phyloP scores from a whole-genome alignment of 768 basidiomycete species.

The Arthromyces matolae region DNA sequence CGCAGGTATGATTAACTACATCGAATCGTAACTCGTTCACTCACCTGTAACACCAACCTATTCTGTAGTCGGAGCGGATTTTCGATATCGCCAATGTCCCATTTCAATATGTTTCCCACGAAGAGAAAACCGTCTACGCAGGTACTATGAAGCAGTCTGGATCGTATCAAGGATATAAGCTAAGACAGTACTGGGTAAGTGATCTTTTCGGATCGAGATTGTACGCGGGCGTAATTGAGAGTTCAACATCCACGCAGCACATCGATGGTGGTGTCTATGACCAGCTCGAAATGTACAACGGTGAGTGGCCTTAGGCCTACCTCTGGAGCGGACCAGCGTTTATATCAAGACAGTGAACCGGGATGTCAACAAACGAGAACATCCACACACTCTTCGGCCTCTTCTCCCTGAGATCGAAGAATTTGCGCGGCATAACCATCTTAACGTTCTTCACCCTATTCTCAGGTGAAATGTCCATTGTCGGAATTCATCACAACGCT shows the following conservation, averaged over 20 bases:
- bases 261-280: constrained; percentile 60
- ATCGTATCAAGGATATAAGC: constrained; percentile 53
- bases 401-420: constrained; percentile 32
- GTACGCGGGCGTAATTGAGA: neutral
- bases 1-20: constrained; percentile 28
- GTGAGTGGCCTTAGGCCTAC: constrained; percentile 38
- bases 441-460: constrained; percentile 34
- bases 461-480: constrained; percentile 23
- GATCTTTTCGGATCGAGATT: neutral
- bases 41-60: neutral
- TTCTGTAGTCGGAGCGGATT: constrained; percentile 41
- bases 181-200: constrained; percentile 46
- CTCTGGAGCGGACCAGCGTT: too few species aligned
- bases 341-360: constrained; percentile 32
- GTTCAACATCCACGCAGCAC: constrained; percentile 34
- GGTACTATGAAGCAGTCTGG: constrained; percentile 40
- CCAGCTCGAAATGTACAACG: constrained; percentile 60
- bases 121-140: constrained; percentile 39
- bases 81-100: constrained; percentile 46
- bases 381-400: constrained; percentile 33
- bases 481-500: too few species aligned
- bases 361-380: constrained; percentile 27
- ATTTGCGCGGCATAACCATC: constrained; percentile 34
- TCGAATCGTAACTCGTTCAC: neutral
- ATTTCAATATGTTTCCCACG: constrained; percentile 35